phyloP scores from a whole-genome alignment of 306 rosid species.

The Begonia peltatifolia region DNA sequence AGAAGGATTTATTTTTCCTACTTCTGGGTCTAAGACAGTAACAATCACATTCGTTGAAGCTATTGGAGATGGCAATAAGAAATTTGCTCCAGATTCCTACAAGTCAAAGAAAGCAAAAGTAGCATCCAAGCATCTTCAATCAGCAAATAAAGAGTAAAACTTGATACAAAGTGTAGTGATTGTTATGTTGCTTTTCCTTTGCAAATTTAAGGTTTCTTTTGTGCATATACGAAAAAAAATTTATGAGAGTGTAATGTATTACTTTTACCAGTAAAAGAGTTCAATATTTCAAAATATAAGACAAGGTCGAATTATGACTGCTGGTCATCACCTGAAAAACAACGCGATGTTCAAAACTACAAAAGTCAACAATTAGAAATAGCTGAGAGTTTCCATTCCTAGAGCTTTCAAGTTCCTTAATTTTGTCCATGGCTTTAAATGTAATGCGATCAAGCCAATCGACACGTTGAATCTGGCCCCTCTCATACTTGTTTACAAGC shows the following conservation, averaged over 20 bases:
- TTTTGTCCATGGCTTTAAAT: conserved; percentile 62
- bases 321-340: conserved; percentile 64
- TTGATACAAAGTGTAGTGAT: too few relatives aligned
- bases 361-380: conserved; percentile 78
- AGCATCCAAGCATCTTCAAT: conserved; percentile 2
- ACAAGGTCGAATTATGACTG: conserved; percentile 1
- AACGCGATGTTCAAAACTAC: conserved; percentile 83
- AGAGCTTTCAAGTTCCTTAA: conserved; percentile 64
- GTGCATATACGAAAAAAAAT: too few relatives aligned
- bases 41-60: conserved; percentile 90
- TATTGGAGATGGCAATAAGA: conserved; percentile 80
- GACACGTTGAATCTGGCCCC: conserved; percentile 79
- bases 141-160: too few relatives aligned
- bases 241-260: too few relatives aligned
- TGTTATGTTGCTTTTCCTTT: too few relatives aligned
- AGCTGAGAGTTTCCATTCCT: conserved; percentile 67
- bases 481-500: conserved; percentile 79
- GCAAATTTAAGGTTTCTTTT: too few relatives aligned
- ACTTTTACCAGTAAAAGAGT: not conserved
- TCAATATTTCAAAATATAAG: not conserved
- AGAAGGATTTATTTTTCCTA: conserved; percentile 82
- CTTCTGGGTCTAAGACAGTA: conserved; percentile 89
- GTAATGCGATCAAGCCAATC: conserved; percentile 96
- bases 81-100: conserved; percentile 96
- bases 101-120: conserved; percentile 21